Evolutionary conservation across 371 early-diverging fungal species (phyloP).

Genomic region (Mucor mucedo): DNA sequence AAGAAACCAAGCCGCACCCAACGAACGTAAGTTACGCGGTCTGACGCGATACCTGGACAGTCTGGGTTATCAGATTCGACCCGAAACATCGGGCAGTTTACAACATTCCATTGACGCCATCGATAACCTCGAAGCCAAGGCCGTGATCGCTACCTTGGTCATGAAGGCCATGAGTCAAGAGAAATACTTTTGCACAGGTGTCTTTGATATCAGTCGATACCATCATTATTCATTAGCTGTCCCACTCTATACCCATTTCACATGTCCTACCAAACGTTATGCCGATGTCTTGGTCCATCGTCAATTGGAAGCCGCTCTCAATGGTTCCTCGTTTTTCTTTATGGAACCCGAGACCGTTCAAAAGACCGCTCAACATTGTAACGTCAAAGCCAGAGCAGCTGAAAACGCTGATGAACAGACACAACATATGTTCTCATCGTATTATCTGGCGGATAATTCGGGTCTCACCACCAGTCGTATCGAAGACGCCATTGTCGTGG

Average conservation of each 20-base stretch:
- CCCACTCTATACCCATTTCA: conserved; percentile 87
- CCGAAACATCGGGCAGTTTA: conserved; percentile 55
- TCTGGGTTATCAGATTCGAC: conserved; percentile 58
- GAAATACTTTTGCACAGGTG: conserved; percentile 85
- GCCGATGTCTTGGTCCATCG: conserved; percentile 96
- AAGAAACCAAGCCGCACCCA: conserved; percentile 71
- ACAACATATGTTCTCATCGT: conserved; percentile 66
- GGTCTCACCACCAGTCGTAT: conserved; percentile 31
- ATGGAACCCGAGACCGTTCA: conserved; percentile 47
- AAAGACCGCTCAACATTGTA: conserved; percentile 69
- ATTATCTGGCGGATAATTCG: conserved; percentile 46
- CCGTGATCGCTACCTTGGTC: conserved; percentile 54
- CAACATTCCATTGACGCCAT: conserved; percentile 77
- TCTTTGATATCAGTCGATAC: conserved; percentile 61
- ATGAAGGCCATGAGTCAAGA: conserved; percentile 79
- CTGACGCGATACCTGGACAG: conserved; percentile 59
- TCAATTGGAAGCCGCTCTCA: conserved; percentile 47
- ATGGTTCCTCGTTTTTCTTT: conserved; percentile 51
- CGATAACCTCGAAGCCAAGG: conserved; percentile 45
- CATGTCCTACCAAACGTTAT: conserved; percentile 92
- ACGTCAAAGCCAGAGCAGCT: conserved; percentile 64
- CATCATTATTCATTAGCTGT: conserved; percentile 76
- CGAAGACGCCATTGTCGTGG: conserved; percentile 50
- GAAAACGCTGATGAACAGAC: conserved; percentile 77
- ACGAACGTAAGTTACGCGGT: conserved; percentile 56